phyloP scores from a whole-genome alignment of 192 early-diverging fungal genomes.

The Allomyces macrogynus region DNA sequence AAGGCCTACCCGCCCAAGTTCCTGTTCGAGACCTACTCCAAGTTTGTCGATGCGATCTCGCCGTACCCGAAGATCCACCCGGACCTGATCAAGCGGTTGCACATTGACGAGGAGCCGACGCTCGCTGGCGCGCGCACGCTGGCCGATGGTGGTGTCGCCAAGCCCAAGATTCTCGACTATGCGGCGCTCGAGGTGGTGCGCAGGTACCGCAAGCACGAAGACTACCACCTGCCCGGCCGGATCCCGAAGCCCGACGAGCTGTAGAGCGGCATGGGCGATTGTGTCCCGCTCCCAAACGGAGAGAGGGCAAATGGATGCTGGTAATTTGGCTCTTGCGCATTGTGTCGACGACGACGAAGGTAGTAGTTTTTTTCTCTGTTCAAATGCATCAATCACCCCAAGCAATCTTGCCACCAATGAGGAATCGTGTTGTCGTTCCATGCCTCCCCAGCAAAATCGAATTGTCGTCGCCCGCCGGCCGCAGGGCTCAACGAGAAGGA shows the following conservation, averaged over 20 bases:
- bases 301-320: too few relatives aligned
- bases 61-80: conserved; percentile 59
- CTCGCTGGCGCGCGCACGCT: conserved; percentile 50
- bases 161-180: conserved; percentile 58
- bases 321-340: too few relatives aligned
- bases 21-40: neutral
- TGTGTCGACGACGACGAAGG: too few relatives aligned
- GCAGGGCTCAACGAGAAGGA: too few relatives aligned
- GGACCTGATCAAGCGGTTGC: conserved; percentile 70
- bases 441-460: too few relatives aligned
- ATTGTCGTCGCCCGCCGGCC: too few relatives aligned
- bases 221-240: neutral
- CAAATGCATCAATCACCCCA: too few relatives aligned
- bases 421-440: too few relatives aligned
- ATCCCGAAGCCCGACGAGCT: neutral
- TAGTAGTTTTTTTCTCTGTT: too few relatives aligned
- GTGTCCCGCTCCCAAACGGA: too few relatives aligned
- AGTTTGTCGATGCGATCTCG: conserved; percentile 5
- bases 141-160: conserved; percentile 54
- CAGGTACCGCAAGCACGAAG: conserved; percentile 3
- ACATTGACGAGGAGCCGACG: conserved; percentile 47
- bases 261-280: too few relatives aligned
- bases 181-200: conserved; percentile 16
- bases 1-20: conserved; percentile 20
- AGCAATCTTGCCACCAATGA: too few relatives aligned